phyloP scores from a whole-genome alignment of 306 rosid genomes.

The Bauhinia variegata region DNA sequence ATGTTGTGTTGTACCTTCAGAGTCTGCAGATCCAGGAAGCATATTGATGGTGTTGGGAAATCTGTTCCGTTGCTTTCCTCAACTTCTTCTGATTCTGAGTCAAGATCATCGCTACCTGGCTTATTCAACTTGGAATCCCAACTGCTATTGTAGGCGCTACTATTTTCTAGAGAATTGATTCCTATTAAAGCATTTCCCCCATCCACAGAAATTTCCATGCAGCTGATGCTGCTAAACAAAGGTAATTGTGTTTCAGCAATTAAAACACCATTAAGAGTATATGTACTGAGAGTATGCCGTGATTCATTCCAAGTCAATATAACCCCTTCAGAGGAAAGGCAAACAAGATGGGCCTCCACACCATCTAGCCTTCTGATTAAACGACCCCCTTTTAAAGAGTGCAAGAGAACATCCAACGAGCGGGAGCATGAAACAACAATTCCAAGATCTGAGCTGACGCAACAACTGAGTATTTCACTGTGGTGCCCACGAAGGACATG shows the following conservation, averaged over 20 bases:
- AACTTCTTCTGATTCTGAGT: conserved; percentile 48
- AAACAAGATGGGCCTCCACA: conserved; percentile 74
- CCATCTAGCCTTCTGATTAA: conserved; percentile 76
- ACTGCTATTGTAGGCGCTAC: conserved; percentile 37
- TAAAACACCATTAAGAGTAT: conserved; percentile 74
- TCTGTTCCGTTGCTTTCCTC: conserved; percentile 56
- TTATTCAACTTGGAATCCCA: conserved; percentile 58
- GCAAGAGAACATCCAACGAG: conserved; percentile 80
- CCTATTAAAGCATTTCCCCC: conserved; percentile 89
- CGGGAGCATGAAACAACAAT: conserved; percentile 86
- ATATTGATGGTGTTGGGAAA: conserved; percentile 73
- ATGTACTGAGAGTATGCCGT: conserved; percentile 71
- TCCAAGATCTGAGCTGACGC: conserved; percentile 91
- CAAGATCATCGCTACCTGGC: conserved; percentile 38
- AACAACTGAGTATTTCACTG: conserved; percentile 78
- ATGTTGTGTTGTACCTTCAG: conserved; percentile 64
- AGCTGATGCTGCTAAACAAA: conserved; percentile 62
- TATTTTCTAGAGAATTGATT: conserved; percentile 54
- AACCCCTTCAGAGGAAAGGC: conserved; percentile 87
- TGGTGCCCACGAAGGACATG: conserved; percentile 88
- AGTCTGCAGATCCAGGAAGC: conserved; percentile 87
- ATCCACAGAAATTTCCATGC: conserved; percentile 89
- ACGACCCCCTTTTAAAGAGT: conserved; percentile 82
- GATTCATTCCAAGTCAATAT: conserved; percentile 80
- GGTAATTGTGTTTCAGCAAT: conserved; percentile 68